phyloP scores from a whole-genome alignment of 2,329 filamentous ascomycete genomes.

The Neodidymelliopsis sp. region DNA sequence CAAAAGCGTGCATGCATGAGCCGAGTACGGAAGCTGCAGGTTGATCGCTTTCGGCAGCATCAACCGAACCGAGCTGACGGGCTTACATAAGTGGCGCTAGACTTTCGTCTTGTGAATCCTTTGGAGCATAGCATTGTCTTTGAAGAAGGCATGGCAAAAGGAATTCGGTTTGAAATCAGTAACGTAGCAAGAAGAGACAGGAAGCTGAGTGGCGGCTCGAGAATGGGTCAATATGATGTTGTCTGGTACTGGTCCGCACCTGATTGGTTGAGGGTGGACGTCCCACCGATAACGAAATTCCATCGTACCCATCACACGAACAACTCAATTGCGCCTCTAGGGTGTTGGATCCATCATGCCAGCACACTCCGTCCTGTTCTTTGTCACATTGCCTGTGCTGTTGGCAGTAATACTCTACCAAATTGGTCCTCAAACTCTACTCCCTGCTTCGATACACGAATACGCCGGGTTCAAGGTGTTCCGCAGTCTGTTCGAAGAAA shows the following conservation, averaged over 20 bases:
- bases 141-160: constrained; percentile 5
- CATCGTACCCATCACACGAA: background rate
- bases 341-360: constrained; percentile 25
- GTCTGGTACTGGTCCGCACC: background rate
- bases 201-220: background rate
- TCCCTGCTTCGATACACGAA: constrained; percentile 25
- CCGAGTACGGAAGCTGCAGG: constrained; percentile 4
- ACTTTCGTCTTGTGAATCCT: background rate
- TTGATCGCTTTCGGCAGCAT: background rate
- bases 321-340: constrained; percentile 9
- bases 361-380: constrained; percentile 29
- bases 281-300: constrained; percentile 16
- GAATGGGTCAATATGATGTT: constrained; percentile 1
- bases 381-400: constrained; percentile 34
- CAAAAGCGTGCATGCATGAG: constrained; percentile 1
- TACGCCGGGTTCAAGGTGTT: constrained; percentile 30
- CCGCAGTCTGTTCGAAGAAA: constrained; percentile 35
- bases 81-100: constrained; percentile 5
- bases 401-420: constrained; percentile 41
- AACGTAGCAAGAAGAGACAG: background rate
- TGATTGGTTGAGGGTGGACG: constrained; percentile 12
- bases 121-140: background rate
- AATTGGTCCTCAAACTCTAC: constrained; percentile 27
- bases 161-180: no score
- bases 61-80: constrained; percentile 1